Conservation (phyloP, 495 filamentous ascomycete genomes). For the Daldinia grandis region DNA sequence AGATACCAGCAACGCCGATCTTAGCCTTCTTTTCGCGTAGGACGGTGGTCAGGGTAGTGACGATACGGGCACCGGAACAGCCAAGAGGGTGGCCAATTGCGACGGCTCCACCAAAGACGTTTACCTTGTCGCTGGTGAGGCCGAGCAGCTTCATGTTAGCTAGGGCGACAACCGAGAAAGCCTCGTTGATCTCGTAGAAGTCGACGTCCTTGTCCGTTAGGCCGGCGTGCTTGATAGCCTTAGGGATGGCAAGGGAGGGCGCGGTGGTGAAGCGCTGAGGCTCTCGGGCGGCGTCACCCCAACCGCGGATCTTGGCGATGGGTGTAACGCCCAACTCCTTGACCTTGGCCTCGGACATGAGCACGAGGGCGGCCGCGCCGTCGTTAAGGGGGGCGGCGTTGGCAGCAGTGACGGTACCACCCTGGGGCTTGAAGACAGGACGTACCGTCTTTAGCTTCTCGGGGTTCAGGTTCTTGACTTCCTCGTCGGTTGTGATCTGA, state of each 20-base stretch:
- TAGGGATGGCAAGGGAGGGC: conserved; percentile 93
- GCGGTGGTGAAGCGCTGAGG: conserved; percentile 96
- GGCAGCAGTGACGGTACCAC: conserved; percentile 93
- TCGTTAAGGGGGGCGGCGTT: conserved; percentile 97
- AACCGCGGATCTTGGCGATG: conserved; percentile 93
- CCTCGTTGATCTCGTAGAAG: conserved; percentile 98
- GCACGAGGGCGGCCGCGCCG: conserved; percentile 86
- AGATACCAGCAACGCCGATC: conserved; percentile 93
- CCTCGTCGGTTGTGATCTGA: conserved; percentile 85
- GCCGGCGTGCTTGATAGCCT: conserved; percentile 91
- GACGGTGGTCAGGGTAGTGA: conserved; percentile 90
- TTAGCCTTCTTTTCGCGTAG: conserved; percentile 89
- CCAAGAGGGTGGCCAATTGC: conserved; percentile 96
- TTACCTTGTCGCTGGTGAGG: conserved; percentile 85
- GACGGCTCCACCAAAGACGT: conserved; percentile 93
- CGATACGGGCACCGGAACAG: conserved; percentile 89
- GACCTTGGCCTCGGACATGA: conserved; percentile 88
- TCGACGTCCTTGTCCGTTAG: conserved; percentile 79
- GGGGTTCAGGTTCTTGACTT: conserved; percentile 96
- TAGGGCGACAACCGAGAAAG: conserved; percentile 94
- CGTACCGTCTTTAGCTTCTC: conserved; percentile 86
- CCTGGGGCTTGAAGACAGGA: conserved; percentile 82
- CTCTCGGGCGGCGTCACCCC: conserved; percentile 90
- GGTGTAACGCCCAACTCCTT: conserved; percentile 89
- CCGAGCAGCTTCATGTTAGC: conserved; percentile 92